These are phyloP conservation scores for Trebouxiophyceae sp. DNA, from an alignment of 163 green algal genomes.

Conservation along the genomic window DNA sequence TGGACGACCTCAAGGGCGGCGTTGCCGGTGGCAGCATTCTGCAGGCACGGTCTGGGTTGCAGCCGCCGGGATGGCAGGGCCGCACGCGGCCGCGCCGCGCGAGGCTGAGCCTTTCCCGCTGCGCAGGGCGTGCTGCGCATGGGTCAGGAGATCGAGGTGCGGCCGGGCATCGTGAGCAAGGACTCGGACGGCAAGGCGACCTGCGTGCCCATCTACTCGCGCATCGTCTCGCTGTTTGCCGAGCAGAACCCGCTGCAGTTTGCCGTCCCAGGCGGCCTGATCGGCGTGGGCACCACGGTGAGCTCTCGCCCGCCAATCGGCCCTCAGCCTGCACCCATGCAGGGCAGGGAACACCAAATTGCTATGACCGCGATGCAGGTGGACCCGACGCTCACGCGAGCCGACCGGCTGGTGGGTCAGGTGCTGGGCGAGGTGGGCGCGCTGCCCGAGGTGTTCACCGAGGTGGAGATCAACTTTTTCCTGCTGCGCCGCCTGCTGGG, in stretches of 20 bases:
- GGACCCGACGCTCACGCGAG: slow-evolving; percentile 95
- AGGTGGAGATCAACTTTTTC: slow-evolving; percentile 99
- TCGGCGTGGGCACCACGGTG: slow-evolving; percentile 94
- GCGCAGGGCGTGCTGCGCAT: slow-evolving; percentile 89
- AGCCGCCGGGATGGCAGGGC: too few relatives aligned
- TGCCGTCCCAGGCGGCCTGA: slow-evolving; percentile 96
- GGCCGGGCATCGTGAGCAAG: slow-evolving; percentile 96
- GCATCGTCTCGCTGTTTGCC: slow-evolving; percentile 94
- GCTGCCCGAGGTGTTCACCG: slow-evolving; percentile 93
- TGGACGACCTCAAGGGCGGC: slow-evolving; percentile 96
- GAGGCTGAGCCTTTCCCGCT: neutral
- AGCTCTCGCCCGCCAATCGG: slow-evolving; percentile 1
- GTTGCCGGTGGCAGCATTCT: slow-evolving; percentile 96
- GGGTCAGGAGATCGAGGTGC: slow-evolving; percentile 95
- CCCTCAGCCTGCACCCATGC: too few relatives aligned
- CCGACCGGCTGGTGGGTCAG: slow-evolving; percentile 93
- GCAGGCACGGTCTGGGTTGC: too few relatives aligned
- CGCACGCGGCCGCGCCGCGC: too few relatives aligned
- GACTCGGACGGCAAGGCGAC: slow-evolving; percentile 80
- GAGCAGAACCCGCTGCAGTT: slow-evolving; percentile 95
- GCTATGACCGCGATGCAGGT: slow-evolving; percentile 53
- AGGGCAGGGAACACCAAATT: too few relatives aligned
- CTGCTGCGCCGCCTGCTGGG: slow-evolving; percentile 92
- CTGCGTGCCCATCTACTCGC: slow-evolving; percentile 92
- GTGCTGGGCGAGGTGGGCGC: slow-evolving; percentile 88